Percentiles rank a stretch among this genome's conserved stretches.
Conservation (phyloP, 805 yeast genomes). For the Yamadazyma kitorensis region DNA sequence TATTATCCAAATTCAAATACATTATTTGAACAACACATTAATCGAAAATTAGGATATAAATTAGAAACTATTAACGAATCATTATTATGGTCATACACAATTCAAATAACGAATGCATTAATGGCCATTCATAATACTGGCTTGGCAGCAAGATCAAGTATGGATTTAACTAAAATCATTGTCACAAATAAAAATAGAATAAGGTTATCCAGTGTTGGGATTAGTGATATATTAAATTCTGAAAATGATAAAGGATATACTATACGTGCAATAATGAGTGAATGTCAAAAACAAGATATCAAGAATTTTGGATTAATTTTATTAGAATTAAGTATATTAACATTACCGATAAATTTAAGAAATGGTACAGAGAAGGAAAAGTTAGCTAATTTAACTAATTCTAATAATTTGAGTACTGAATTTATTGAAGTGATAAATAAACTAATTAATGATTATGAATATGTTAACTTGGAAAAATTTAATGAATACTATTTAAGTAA, state of each 20-base stretch:
- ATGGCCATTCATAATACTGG: constrained; percentile 62
- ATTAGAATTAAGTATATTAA: constrained; percentile 48
- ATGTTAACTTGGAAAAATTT: constrained; percentile 23
- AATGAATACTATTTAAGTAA: constrained; percentile 21
- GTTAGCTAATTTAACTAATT: constrained; percentile 13
- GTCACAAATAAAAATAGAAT: constrained; percentile 71
- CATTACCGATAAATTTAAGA: constrained; percentile 27
- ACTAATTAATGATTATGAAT: constrained; percentile 18
- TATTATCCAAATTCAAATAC: constrained; percentile 78
- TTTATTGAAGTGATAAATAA: constrained; percentile 45
- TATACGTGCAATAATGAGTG: constrained; percentile 8
- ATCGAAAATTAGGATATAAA: constrained; percentile 36
- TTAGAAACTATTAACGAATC: constrained; percentile 59
- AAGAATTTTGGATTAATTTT: constrained; percentile 57
- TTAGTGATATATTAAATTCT: constrained; percentile 59
- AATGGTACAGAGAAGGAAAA: constrained; percentile 13
- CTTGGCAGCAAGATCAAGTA: constrained; percentile 56
- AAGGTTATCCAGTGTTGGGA: constrained; percentile 68
- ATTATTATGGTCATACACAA: constrained; percentile 69
- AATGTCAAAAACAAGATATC: constrained; percentile 55
- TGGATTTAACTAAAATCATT: constrained; percentile 67
- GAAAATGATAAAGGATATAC: constrained; percentile 18
- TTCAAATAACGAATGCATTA: constrained; percentile 72
- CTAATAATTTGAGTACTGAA: constrained; percentile 35
- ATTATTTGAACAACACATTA: constrained; percentile 64